Evolutionary conservation across 805 yeast genomes (phyloP).

Genomic region (Osmozyma mogii): DNA sequence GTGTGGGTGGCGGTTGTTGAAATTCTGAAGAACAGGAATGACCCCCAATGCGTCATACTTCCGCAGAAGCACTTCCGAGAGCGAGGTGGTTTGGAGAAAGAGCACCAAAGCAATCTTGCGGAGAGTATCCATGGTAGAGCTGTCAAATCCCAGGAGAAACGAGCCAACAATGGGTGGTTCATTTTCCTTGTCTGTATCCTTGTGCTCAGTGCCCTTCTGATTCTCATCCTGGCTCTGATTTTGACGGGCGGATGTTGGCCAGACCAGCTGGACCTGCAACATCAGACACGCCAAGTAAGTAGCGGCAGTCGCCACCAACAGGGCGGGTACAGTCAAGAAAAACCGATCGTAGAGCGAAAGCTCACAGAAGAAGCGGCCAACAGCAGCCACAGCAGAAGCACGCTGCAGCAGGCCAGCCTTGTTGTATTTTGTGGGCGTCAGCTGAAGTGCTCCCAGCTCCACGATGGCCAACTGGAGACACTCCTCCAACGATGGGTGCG

Average conservation of each 20-base stretch:
- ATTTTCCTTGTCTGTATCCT: slow-evolving; percentile 37
- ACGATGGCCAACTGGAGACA: slow-evolving; percentile 36
- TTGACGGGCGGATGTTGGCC: too few species aligned
- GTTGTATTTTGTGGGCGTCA: slow-evolving; percentile 20
- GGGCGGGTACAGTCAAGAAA: slow-evolving; percentile 37
- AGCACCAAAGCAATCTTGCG: slow-evolving; percentile 37
- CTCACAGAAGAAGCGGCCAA: slow-evolving; percentile 48
- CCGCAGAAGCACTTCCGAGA: slow-evolving; percentile 45
- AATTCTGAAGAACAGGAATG: slow-evolving; percentile 36
- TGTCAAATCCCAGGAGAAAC: slow-evolving; percentile 41
- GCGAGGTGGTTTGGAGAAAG: slow-evolving; percentile 33
- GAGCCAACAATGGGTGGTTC: slow-evolving; percentile 37
- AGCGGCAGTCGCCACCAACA: slow-evolving; percentile 42
- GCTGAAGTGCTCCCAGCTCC: slow-evolving; percentile 20
- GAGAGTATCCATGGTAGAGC: slow-evolving; percentile 26
- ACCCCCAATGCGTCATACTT: slow-evolving; percentile 48
- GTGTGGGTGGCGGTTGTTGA: slow-evolving; percentile 11
- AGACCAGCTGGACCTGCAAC: slow-evolving; percentile 35
- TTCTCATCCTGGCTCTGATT: too few species aligned
- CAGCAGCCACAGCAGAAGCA: slow-evolving; percentile 46
- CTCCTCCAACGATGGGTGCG: slow-evolving; percentile 46
- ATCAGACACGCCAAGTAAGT: slow-evolving; percentile 47
- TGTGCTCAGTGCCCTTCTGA: too few species aligned
- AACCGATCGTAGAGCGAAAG: slow-evolving; percentile 42
- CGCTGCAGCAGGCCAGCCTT: slow-evolving; percentile 17